phyloP scores from a whole-genome alignment of 176 grass and related monocot species.

The Olyra latifolia region DNA sequence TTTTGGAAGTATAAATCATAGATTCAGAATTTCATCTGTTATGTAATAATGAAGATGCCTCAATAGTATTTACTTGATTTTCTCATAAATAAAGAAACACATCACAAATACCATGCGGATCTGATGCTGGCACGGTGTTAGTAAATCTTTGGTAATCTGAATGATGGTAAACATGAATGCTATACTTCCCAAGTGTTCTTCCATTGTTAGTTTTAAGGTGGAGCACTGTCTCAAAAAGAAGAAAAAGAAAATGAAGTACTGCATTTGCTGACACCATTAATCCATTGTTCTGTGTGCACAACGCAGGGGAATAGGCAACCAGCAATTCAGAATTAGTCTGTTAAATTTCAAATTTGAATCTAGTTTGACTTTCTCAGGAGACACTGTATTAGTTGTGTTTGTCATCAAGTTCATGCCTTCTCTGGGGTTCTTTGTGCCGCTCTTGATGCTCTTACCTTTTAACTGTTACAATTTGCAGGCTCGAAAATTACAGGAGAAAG shows the following conservation, averaged over 20 bases:
- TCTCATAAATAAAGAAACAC: background rate
- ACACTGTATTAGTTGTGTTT: background rate
- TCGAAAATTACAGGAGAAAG: constrained; percentile 77
- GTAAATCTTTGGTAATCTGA: constrained; percentile 9
- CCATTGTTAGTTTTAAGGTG: background rate
- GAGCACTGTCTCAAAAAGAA: background rate
- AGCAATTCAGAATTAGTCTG: constrained; percentile 4
- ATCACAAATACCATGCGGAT: background rate
- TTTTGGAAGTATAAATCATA: background rate
- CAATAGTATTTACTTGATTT: background rate
- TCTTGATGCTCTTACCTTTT: background rate
- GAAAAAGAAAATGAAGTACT: background rate
- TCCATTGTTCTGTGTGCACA: background rate
- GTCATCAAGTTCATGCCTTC: background rate
- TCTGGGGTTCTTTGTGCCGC: background rate
- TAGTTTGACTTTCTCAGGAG: constrained; percentile 12
- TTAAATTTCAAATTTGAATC: background rate
- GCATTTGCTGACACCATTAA: background rate
- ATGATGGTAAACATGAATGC: background rate
- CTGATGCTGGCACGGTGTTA: background rate
- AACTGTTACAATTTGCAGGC: constrained; percentile 52
- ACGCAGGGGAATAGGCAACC: background rate
- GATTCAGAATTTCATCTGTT: constrained; percentile 11
- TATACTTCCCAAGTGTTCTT: background rate
- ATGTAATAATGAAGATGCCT: background rate